Base-by-base conservation (phyloP, 805 yeast species). In the Priceomyces melissophilus region DNA sequence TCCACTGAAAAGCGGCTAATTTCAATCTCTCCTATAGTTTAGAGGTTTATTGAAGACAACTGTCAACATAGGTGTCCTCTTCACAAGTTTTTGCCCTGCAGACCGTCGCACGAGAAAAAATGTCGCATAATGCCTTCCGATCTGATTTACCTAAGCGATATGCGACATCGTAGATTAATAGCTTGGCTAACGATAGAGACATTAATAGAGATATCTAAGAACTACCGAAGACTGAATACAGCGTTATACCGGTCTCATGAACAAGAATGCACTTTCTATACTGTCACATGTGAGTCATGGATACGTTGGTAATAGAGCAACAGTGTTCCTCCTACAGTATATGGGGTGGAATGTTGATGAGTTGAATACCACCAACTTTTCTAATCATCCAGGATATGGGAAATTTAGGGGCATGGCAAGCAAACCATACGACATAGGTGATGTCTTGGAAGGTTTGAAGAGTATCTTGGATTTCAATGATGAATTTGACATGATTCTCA, bases 241-340 rank as follows among this genome's bases (percentile, higher is more conserved):
- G 25, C 25, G 8, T 20, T 8, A 20, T 20, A 20, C 8, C 8
- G 25, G 25, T 20, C 30, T 12, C 12, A 42, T 42, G 45, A 10
- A 16, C 10, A 17, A 23, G 4, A 43, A 34, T 10, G 28, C 59
- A 16, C 63, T 81, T 4, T 75, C 83, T 0, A 68, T 81, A 3
- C 86, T 80, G 59, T 81, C 87, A 4, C 87, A 82, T 55, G 87
- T 82, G 10, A 82, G 75, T 6, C 87, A 82, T 55, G 88, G 88
- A 2, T 82, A 81, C 48, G 88, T 82, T 28, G 88, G 88, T 0
- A 81, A 81, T 48, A 75, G 79, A 48, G 84, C 85, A 0, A 75
- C 81, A 2, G 73, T 82, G 0, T 82, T 82, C 52, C 86, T 87
- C 0, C 57, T 82, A 6, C 87, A 82, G 50, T 71, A 68, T 39